Evolutionary conservation across 192 early-diverging fungal species (phyloP).

Genomic region (Coemansia sp.): DNA sequence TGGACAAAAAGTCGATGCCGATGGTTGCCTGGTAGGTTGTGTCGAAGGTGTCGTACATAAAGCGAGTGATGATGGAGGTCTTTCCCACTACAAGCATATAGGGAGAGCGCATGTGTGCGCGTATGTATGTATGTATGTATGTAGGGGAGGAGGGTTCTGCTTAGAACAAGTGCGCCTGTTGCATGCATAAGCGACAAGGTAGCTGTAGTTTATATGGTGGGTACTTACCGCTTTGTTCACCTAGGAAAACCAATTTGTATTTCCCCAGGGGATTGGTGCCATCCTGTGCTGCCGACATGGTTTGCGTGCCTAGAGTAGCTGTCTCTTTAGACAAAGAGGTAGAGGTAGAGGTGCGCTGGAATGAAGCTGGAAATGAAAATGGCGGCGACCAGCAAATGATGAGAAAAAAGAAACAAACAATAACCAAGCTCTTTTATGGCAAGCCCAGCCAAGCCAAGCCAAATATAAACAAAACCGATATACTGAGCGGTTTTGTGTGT

Average conservation of each 20-base stretch:
- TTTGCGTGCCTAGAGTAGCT: not conserved
- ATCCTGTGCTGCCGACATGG: constrained; percentile 42
- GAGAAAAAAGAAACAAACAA: too few relatives aligned
- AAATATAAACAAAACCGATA: too few relatives aligned
- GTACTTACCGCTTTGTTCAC: constrained; percentile 93
- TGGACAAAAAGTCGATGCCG: constrained; percentile 98
- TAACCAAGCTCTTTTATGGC: too few relatives aligned
- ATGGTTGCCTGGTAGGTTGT: constrained; percentile 97
- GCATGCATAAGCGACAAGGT: too few relatives aligned
- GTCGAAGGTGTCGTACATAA: constrained; percentile 99
- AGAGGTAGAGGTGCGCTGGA: not conserved
- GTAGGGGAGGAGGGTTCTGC: too few relatives aligned
- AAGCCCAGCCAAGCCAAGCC: too few relatives aligned
- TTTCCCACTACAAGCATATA: constrained; percentile 74
- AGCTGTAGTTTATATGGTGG: not conserved
- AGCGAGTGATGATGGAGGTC: constrained; percentile 97
- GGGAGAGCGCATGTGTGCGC: not conserved
- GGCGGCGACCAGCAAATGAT: not conserved
- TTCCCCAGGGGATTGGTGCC: constrained; percentile 70
- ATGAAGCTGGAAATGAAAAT: not conserved
- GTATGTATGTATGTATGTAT: too few relatives aligned
- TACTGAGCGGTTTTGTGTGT: too few relatives aligned
- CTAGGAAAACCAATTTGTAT: constrained; percentile 99
- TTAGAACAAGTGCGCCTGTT: too few relatives aligned
- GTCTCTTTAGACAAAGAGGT: not conserved